Conservation (phyloP, 2,329 filamentous ascomycete genomes). For the Monosporascus sp. region DNA sequence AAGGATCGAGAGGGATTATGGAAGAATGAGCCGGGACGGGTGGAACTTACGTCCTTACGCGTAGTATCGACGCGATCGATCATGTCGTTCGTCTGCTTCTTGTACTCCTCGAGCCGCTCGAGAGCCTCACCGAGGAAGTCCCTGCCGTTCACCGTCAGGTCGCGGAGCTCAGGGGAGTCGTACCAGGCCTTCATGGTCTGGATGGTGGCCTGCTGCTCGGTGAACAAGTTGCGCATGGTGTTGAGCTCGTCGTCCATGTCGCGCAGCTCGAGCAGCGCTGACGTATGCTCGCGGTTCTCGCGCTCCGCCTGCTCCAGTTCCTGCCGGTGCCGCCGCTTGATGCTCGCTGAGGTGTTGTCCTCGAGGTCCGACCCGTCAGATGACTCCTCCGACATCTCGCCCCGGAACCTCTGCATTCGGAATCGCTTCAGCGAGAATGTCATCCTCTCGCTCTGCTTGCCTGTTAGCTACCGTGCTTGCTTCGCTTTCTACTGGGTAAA, state of each 20-base stretch:
- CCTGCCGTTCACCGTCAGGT: slow-evolving; percentile 41
- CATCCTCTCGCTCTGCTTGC: slow-evolving; percentile 52
- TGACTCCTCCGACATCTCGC: slow-evolving; percentile 33
- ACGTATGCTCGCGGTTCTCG: slow-evolving; percentile 59
- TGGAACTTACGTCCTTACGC: slow-evolving; percentile 45
- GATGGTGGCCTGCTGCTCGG: slow-evolving; percentile 50
- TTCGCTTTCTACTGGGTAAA: too few relatives aligned
- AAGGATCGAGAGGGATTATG: too few relatives aligned
- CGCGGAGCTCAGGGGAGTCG: slow-evolving; percentile 34
- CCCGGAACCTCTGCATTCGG: slow-evolving; percentile 51
- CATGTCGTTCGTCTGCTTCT: slow-evolving; percentile 52
- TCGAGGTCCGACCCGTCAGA: slow-evolving; percentile 35
- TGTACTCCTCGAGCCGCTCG: slow-evolving; percentile 49
- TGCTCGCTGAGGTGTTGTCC: slow-evolving; percentile 33
- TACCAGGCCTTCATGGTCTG: slow-evolving; percentile 42
- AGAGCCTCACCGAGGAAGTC: slow-evolving; percentile 50
- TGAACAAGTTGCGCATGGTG: slow-evolving; percentile 52
- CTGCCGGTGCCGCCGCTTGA: slow-evolving; percentile 37
- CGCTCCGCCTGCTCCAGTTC: slow-evolving; percentile 42
- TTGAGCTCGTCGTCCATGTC: slow-evolving; percentile 61
- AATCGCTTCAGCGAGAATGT: slow-evolving; percentile 59
- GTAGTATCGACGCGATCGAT: slow-evolving; percentile 51
- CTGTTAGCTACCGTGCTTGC: too few relatives aligned
- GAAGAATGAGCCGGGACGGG: too few relatives aligned
- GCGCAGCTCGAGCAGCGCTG: slow-evolving; percentile 56